Evolutionary conservation across 495 filamentous ascomycete genomes (phyloP), one percentile per base, ranked within the genome.

Genomic region (Pyrenula massariospora): DNA sequence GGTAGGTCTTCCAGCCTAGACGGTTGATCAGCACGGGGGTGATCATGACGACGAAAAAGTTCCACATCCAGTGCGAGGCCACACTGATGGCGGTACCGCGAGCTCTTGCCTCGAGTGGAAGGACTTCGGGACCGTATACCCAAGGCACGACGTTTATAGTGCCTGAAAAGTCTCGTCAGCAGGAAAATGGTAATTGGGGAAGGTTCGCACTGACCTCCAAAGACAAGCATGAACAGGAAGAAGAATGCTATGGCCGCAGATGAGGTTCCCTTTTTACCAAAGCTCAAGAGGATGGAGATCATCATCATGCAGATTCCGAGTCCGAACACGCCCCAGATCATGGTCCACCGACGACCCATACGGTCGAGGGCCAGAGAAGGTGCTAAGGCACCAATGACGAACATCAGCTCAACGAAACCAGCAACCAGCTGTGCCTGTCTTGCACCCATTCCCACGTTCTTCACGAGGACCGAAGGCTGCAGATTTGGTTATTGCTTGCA

Each of bases 41-140:
- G 57, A 82, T 77, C 70, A 81, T 74, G 25, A 83, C 81, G 31
- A 86, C 75, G 55, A 74, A 72, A 58, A 81, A 83, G 60, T 82
- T 66, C 70, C 71, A 76, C 5, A 74, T 66, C 70, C 70, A 75
- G 54, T 74, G 74, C 3, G 69, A 65, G 3, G 67, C 70, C 15
- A 73, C 64, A 1, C 69, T 70, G 31, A 74, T 64, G 12, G 73
- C 70, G 3, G 69, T 74, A 31, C 73, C 74, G 47, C 72, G 71
- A 1, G 72, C 68, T 19, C 72, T 64, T 11, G 65, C 71, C 50
- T 73, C 63, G 20, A 73, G 61, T 3, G 74, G 73, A 42, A 75
- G 59, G 25, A 77, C 72, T 61, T 77, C 73, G 0, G 73, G 72
- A 0, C 70, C 69, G 57, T 76, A 75, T 2, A 69, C 64, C 74